Percentiles rank a stretch among this genome's conserved stretches.
Conservation (phyloP, 495 filamentous ascomycete genomes). For the Tuber indicum region DNA sequence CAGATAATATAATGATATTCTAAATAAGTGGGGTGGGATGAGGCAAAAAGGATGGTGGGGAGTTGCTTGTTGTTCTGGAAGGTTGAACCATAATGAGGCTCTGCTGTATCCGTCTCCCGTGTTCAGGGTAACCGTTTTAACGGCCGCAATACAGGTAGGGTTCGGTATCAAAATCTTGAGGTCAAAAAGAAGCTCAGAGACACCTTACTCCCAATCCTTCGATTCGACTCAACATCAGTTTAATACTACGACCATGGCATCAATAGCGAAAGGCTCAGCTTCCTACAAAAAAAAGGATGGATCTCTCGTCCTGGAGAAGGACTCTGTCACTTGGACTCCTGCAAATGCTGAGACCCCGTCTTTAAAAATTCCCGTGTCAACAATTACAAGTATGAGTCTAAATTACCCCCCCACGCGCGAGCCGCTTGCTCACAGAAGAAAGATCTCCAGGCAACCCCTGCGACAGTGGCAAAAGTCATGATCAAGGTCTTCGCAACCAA, state of each 20-base stretch:
- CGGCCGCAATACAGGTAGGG: neutral
- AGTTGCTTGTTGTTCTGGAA: slow-evolving; percentile 4
- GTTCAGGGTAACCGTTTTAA: neutral
- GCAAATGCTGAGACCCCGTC: slow-evolving; percentile 51
- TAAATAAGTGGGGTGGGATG: neutral
- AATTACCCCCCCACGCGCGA: neutral
- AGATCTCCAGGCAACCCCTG: slow-evolving; percentile 91
- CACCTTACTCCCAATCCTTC: neutral
- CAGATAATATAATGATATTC: neutral
- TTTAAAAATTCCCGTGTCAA: slow-evolving; percentile 62
- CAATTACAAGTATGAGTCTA: slow-evolving; percentile 64
- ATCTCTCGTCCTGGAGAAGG: slow-evolving; percentile 64
- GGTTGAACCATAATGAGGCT: neutral
- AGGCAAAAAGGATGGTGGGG: neutral
- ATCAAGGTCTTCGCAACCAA: slow-evolving; percentile 74
- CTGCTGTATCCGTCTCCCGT: neutral
- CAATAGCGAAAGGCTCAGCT: slow-evolving; percentile 59
- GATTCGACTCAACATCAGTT: neutral
- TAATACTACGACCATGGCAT: slow-evolving; percentile 46
- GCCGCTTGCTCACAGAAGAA: neutral
- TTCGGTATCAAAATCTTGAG: too few species aligned
- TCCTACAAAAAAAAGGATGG: slow-evolving; percentile 97
- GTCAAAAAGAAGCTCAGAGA: neutral
- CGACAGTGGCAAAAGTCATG: slow-evolving; percentile 74
- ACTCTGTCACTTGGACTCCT: slow-evolving; percentile 74